Base-by-base conservation (phyloP, 192 early-diverging fungal species). In the Podila epigama region DNA sequence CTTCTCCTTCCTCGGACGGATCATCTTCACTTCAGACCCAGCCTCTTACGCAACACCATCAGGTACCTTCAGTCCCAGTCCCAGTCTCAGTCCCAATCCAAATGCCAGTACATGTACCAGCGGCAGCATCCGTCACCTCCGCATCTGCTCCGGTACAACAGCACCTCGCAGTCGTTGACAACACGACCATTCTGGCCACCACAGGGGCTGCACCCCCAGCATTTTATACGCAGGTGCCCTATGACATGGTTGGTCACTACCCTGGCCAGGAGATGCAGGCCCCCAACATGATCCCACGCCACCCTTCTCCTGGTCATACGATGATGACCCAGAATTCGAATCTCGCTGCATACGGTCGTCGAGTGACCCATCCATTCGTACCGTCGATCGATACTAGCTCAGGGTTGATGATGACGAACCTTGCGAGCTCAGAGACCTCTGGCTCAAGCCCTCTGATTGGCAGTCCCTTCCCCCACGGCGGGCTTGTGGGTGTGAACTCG, bases 311-410 rank as follows among this genome's bases (percentile, higher is more conserved):
- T 40, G 34, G 34, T 5, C 63, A 66, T 36, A 4, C 32, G 20
- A 68, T 68, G 58, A 44, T 75, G 18, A 25, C 65, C 5, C 44
- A 68, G 53, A 63, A 63, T 35, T 36, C 70, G 11, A 65, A 36
- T 27, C 28, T 28, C 40, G 29, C 34, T 34, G 11, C 51, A 16
- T 77, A 75, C 39, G 59, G 64, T 41, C 59, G 73, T 13, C 65
- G 73, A 20, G 63, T 77, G 16, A 77, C 73, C 3, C 67, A 77
- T n/a, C 73, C 73, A 39, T 68, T 77, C 32, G 73, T 77, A 36
- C 73, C 73, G 1, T 68, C 73, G 10, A 77, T 77, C 36, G 73
- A 77, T 27, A 77, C 73, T 0, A 77, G 66, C 58, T 63, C 73
- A 5, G 61, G 66, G 4, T 28, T 77, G n/a, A 12, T 68, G 48